Evolutionary conservation across 2,329 filamentous ascomycete genomes (phyloP), one percentile per base, ranked within the genome.

Genomic region (Colletotrichum chlorophyti): DNA sequence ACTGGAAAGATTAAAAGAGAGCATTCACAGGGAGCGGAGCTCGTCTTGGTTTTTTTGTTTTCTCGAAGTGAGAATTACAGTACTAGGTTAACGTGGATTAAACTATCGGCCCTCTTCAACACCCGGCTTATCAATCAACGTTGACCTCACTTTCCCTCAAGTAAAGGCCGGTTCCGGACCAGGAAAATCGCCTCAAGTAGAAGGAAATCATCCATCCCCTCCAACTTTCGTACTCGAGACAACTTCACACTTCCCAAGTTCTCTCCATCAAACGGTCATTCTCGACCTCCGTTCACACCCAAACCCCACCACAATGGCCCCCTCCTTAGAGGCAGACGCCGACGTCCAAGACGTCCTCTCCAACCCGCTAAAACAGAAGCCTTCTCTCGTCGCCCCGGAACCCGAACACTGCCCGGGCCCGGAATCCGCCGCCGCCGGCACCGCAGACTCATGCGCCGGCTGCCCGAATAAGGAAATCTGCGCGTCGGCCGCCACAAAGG

Each of bases 391-490:
- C 63, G 95, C 95, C 17, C 94, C 95, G 35, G 93, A 98, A 71
- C 94, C 94, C 78, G 93, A 98, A 75, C 93, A 98, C 79, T 99
- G 95, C 70, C 94, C 94, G 3, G 95, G 95, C 1, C 95, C 91
- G 4, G 91, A 94, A 70, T 92, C 90, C 12, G 81, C 91, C 64
- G 77, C 84, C 65, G 87, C 87, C 53, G 87, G 87, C 62, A 81
- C 81, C 59, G 85, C 85, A 48, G 93, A 97, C 75, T 93, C 92
- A 38, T 99, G 95, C 79, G 91, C 89, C 43, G 93, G 93, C 51
- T 99, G 95, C 70, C 95, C 95, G 2, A 99, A 99, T 79, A 93
- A 99, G 78, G 81, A 87, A 43, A 97, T 99, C 68, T 99, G 95
- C 79, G 93, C 94, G 15, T 91, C 93, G 1, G 40, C 51, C 24